A percentile compares a stretch with the other conserved stretches of the same genome.
These are phyloP conservation scores for Alternaria conjuncta DNA, from an alignment of 2,329 filamentous ascomycete genomes.

Conservation along the genomic window DNA sequence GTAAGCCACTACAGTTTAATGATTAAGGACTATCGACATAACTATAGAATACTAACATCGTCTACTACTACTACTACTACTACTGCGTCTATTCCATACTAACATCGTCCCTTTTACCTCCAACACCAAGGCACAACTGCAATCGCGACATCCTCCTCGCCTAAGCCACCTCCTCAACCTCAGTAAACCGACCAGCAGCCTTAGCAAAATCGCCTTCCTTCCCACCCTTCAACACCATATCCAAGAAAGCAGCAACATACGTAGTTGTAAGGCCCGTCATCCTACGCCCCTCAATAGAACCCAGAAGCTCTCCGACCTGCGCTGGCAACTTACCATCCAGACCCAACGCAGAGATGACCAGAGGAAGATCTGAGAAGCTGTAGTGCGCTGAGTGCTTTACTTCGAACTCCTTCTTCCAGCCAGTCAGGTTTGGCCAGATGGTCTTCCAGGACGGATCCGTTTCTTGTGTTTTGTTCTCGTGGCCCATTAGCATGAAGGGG, in stretches of 20 bases:
- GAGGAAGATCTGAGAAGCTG: constrained; percentile 36
- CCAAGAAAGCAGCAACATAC: constrained; percentile 28
- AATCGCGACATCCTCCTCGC: neutral
- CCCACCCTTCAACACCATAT: constrained; percentile 26
- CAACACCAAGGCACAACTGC: neutral
- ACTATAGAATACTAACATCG: neutral
- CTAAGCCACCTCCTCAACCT: constrained; percentile 21
- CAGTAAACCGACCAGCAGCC: constrained; percentile 14
- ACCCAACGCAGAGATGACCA: constrained; percentile 21
- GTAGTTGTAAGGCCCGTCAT: constrained; percentile 28
- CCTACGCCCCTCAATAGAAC: constrained; percentile 26
- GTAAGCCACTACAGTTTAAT: neutral
- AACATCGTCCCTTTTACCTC: neutral
- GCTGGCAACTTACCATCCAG: constrained; percentile 23
- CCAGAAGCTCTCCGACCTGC: constrained; percentile 27
- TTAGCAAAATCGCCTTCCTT: constrained; percentile 2
- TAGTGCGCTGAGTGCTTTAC: constrained; percentile 35
- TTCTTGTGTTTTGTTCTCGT: constrained; percentile 37
- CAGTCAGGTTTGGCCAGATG: constrained; percentile 26
- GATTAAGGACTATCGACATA: neutral
- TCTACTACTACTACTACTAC: neutral
- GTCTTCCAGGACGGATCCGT: constrained; percentile 37
- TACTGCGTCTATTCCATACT: neutral
- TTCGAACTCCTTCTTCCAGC: constrained; percentile 38
- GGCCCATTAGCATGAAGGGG: constrained; percentile 35